Base-by-base conservation (phyloP, 2,329 filamentous ascomycete species). In the Talaromyces sp. region DNA sequence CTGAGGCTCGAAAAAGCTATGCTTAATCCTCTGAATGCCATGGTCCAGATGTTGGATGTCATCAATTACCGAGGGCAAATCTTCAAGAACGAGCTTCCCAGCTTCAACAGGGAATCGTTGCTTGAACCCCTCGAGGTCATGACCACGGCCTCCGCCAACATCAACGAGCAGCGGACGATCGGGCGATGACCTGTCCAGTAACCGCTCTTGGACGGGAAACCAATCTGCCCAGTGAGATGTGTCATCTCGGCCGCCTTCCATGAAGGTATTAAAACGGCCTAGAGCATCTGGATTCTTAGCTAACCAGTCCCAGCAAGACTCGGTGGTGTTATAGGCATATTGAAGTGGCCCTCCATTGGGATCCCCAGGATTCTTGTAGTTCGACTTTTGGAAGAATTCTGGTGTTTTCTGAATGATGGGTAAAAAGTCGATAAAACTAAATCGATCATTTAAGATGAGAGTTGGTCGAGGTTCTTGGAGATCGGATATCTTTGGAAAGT, bases 41-140 rank as follows among this genome's bases (percentile, higher is more conserved):
- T 19, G 8, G 56, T 35, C 56, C 8, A 37, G 31, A 43, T 43
- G 3, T 13, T 50, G 22, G 13, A 50, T 50, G 24, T 50, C 47
- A 7, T 50, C 47, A 62, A 76, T 68, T 27, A 83, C 78, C 2
- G 71, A 65, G 0, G 78, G 73, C 2, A 81, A 72, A 67, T 85
- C 83, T 66, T 85, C 81, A 0, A 84, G 70, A 1, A 85, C 69
- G 1, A 84, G 70, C 10, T 74, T 73, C 3, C 82, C 82, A 0
- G 77, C 74, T 0, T 71, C 70, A 1, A 75, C 62, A 0, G 79
- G 76, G 57, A 78, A 76, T 48, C 75, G 71, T 0, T 69, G 62
- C 10, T 64, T 71, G 66, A 82, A 77, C 10, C n/a, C 31, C 19
- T 31, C 9, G n/a, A 63, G 31, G 33, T 63, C 61, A 57, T 63